These are phyloP conservation scores for Calonectria honghensis DNA, from an alignment of 2,329 filamentous ascomycete species.

Conservation along the genomic window DNA sequence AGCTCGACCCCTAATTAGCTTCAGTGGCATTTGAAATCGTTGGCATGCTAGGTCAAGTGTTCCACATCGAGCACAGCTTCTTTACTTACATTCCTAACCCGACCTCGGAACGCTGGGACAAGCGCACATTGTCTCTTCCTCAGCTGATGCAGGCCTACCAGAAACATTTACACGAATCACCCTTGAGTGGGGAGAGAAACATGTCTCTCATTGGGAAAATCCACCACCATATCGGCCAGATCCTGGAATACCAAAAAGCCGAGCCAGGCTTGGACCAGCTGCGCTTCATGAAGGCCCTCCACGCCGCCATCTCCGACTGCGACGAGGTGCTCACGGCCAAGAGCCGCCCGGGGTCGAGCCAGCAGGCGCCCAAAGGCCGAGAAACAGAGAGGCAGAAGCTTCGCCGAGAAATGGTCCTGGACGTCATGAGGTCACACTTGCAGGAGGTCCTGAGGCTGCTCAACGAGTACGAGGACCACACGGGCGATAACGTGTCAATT, in stretches of 20 bases:
- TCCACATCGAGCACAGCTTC: slow-evolving; percentile 69
- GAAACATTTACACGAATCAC: slow-evolving; percentile 52
- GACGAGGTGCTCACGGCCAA: slow-evolving; percentile 66
- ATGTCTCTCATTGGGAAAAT: slow-evolving; percentile 51
- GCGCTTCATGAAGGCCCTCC: slow-evolving; percentile 62
- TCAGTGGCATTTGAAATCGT: slow-evolving; percentile 75
- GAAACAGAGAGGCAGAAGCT: slow-evolving; percentile 48
- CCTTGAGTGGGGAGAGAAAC: slow-evolving; percentile 48
- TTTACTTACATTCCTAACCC: slow-evolving; percentile 76
- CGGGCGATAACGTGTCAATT: slow-evolving; percentile 50
- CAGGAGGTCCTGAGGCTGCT: slow-evolving; percentile 69
- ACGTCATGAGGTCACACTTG: slow-evolving; percentile 70
- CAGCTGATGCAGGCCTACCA: slow-evolving; percentile 65
- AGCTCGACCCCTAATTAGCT: slow-evolving; percentile 37
- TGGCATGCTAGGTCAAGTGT: slow-evolving; percentile 72
- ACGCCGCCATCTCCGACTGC: slow-evolving; percentile 63
- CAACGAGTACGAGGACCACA: slow-evolving; percentile 62
- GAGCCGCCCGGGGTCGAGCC: slow-evolving; percentile 13
- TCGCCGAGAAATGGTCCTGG: slow-evolving; percentile 62
- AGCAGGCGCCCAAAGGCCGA: slow-evolving; percentile 30
- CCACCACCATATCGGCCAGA: slow-evolving; percentile 51
- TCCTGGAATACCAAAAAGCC: slow-evolving; percentile 47
- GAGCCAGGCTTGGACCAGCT: slow-evolving; percentile 52
- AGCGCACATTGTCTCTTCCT: slow-evolving; percentile 66
- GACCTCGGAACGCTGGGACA: slow-evolving; percentile 73